phyloP scores from a whole-genome alignment of 2,329 filamentous ascomycete species.

The Sphaerulina vaccinii region DNA sequence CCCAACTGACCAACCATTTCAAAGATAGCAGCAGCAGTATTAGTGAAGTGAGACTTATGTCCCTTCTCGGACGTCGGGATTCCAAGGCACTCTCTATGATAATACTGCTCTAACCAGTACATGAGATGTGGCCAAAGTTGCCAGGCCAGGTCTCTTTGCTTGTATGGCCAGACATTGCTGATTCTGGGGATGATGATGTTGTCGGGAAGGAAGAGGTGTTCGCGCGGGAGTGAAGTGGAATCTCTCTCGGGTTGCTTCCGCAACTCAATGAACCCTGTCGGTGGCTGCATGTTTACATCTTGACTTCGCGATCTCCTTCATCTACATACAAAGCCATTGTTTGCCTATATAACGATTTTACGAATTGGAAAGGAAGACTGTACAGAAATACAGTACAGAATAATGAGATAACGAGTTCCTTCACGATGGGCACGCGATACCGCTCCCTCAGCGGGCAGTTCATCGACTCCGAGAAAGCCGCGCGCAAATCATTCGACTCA shows the following conservation, averaged over 20 bases:
- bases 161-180: too few species aligned
- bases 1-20: conserved; percentile 1
- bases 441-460: conserved; percentile 35
- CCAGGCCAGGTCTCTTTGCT: too few species aligned
- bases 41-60: neutral
- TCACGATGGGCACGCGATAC: conserved; percentile 30
- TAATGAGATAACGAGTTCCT: too few species aligned
- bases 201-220: too few species aligned
- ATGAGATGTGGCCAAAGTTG: conserved; percentile 2
- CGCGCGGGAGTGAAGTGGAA: too few species aligned
- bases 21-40: neutral
- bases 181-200: too few species aligned
- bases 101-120: conserved; percentile 2
- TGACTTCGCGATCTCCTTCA: too few species aligned
- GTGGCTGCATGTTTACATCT: too few species aligned
- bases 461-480: conserved; percentile 43
- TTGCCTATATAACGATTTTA: conserved; percentile 5
- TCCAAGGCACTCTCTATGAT: neutral
- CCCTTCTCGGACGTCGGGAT: neutral
- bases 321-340: too few species aligned
- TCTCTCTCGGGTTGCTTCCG: too few species aligned
- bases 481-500: conserved; percentile 24
- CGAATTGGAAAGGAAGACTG: neutral
- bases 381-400: neutral
- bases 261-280: too few species aligned